phyloP scores from a whole-genome alignment of 2,329 filamentous ascomycete species.

The Aspergillus sp. region DNA sequence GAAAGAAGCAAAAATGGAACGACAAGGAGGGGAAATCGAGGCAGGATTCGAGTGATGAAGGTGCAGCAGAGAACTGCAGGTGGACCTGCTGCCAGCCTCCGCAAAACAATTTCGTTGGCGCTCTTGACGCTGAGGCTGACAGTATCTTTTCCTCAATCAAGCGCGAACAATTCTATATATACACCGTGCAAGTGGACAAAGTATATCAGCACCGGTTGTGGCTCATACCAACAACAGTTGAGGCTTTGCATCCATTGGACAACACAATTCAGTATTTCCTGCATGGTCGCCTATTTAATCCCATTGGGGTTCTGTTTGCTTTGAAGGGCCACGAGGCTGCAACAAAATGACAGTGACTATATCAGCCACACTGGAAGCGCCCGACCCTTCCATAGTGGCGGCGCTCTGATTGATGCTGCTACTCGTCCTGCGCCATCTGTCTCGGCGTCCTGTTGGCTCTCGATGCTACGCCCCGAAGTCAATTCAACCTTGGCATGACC shows the following conservation, averaged over 20 bases:
- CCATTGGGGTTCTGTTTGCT: neutral
- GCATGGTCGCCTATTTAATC: neutral
- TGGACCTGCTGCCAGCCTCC: constrained; percentile 5
- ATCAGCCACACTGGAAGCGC: constrained; percentile 18
- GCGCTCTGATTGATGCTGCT: neutral
- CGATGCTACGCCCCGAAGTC: constrained; percentile 66
- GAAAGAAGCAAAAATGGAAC: neutral
- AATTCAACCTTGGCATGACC: constrained; percentile 63
- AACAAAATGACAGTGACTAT: neutral
- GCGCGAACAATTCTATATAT: neutral
- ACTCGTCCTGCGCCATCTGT: constrained; percentile 2
- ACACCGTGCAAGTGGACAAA: neutral
- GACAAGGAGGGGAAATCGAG: constrained; percentile 2
- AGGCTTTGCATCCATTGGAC: too few relatives aligned
- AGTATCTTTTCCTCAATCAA: neutral
- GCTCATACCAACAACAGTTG: neutral
- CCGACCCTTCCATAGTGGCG: constrained; percentile 1
- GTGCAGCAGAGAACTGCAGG: constrained; percentile 1
- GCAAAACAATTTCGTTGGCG: constrained; percentile 1
- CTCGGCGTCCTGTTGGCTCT: neutral
- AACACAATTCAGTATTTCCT: neutral
- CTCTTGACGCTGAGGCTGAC: constrained; percentile 16
- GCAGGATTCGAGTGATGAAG: neutral
- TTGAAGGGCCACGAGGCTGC: neutral
- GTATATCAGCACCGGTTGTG: neutral